Conservation (phyloP, 805 yeast genomes). For the Ogataea angusta region DNA sequence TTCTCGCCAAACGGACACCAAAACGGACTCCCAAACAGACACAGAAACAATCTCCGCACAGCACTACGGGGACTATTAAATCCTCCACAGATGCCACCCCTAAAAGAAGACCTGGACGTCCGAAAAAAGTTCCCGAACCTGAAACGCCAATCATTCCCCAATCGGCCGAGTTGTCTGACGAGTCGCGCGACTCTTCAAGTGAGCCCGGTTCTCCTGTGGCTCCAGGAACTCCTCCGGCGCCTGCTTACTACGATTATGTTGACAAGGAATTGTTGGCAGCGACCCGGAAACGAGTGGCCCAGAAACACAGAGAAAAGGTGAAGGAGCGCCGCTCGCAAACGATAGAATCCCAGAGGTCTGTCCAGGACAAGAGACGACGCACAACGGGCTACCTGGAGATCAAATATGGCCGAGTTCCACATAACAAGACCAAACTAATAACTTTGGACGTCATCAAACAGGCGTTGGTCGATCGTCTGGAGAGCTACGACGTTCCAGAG, state of each 20-base stretch:
- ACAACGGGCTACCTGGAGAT: slow-evolving; percentile 15
- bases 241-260: slow-evolving; percentile 8
- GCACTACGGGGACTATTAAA: slow-evolving; percentile 1
- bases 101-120: neutral
- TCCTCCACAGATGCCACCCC: neutral
- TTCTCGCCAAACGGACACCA: neutral
- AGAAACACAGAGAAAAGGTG: slow-evolving; percentile 6
- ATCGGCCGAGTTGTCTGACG: slow-evolving; percentile 2
- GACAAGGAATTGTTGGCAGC: slow-evolving; percentile 6
- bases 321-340: slow-evolving; percentile 4
- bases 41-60: slow-evolving; percentile 5
- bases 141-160: neutral
- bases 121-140: neutral
- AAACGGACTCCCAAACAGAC: slow-evolving; percentile 5
- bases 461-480: slow-evolving; percentile 29
- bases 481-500: slow-evolving; percentile 15
- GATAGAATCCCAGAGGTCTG: slow-evolving; percentile 2
- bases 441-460: slow-evolving; percentile 34
- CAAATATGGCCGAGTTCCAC: slow-evolving; percentile 27
- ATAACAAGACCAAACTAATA: slow-evolving; percentile 28
- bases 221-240: slow-evolving; percentile 1
- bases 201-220: slow-evolving; percentile 1
- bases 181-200: slow-evolving; percentile 3
- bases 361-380: slow-evolving; percentile 15
- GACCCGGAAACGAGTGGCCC: slow-evolving; percentile 5